Conservation (phyloP, 306 rosid genomes). For the Ochetophila trinervis region DNA sequence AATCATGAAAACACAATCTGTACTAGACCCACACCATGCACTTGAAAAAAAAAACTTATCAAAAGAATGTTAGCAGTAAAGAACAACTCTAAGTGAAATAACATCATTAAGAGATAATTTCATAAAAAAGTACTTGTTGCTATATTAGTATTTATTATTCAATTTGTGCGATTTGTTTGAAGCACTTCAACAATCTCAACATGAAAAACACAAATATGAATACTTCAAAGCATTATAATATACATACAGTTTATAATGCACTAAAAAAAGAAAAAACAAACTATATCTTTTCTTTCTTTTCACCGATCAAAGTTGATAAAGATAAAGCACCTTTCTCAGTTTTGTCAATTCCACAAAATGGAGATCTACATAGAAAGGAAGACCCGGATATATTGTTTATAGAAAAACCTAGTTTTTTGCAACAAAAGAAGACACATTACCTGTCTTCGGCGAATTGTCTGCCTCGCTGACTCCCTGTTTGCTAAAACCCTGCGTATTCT, state of each 20-base stretch:
- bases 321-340: not conserved
- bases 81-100: not conserved
- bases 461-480: conserved; percentile 94
- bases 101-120: not conserved
- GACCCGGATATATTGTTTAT: not conserved
- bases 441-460: conserved; percentile 98
- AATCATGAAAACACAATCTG: conserved; percentile 17
- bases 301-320: not conserved
- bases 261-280: not conserved
- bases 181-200: not conserved
- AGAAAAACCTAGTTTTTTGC: not conserved
- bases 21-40: conserved; percentile 14
- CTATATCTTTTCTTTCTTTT: too few relatives aligned
- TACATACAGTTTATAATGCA: not conserved
- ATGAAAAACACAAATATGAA: not conserved
- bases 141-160: too few relatives aligned
- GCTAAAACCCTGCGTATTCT: conserved; percentile 86
- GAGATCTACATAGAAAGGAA: not conserved
- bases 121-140: too few relatives aligned
- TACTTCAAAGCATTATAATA: not conserved
- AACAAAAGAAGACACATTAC: conserved; percentile 32
- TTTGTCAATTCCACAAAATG: not conserved
- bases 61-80: not conserved
- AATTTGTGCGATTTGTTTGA: not conserved
- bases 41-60: not conserved